Percentiles rank a stretch among this genome's conserved stretches.
Evolutionary conservation across 2,329 filamentous ascomycete genomes (phyloP).

Genomic region (Aspergillus brasiliensis): DNA sequence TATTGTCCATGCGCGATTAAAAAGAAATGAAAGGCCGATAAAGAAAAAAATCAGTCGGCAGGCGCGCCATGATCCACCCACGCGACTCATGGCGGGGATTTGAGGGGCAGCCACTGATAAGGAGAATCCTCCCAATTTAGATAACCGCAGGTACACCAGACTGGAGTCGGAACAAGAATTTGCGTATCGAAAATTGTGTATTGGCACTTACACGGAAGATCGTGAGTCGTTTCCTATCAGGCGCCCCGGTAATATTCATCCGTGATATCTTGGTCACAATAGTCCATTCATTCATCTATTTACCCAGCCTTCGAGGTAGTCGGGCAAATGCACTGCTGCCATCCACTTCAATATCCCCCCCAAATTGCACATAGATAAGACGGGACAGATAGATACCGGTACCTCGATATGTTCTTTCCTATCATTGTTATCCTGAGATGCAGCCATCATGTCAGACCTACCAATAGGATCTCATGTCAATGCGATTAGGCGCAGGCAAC

Average conservation of each 20-base stretch:
- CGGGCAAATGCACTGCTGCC: no score
- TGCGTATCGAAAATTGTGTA: slow-evolving; percentile 3
- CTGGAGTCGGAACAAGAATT: not conserved
- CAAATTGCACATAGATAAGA: not conserved
- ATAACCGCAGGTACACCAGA: slow-evolving; percentile 22
- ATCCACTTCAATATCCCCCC: not conserved
- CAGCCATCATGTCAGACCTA: slow-evolving; percentile 5
- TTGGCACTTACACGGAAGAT: not conserved
- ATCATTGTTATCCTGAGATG: not conserved
- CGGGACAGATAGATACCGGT: slow-evolving; percentile 1
- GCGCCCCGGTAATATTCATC: not conserved
- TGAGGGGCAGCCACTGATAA: slow-evolving; percentile 26
- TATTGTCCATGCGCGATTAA: slow-evolving; percentile 8
- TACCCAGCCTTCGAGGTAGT: no score
- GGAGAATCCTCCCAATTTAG: slow-evolving; percentile 12
- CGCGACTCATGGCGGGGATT: slow-evolving; percentile 27
- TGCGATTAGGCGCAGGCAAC: slow-evolving; percentile 19
- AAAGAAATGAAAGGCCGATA: slow-evolving; percentile 1
- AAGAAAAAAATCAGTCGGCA: slow-evolving; percentile 18
- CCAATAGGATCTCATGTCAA: slow-evolving; percentile 15
- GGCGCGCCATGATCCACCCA: slow-evolving; percentile 25
- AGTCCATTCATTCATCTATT: no score
- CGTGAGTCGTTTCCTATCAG: not conserved
- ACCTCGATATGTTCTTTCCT: not conserved
- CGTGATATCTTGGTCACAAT: not conserved